Conservation (phyloP, 208 protist genomes). For the Acanthamoeba triangularis region DNA sequence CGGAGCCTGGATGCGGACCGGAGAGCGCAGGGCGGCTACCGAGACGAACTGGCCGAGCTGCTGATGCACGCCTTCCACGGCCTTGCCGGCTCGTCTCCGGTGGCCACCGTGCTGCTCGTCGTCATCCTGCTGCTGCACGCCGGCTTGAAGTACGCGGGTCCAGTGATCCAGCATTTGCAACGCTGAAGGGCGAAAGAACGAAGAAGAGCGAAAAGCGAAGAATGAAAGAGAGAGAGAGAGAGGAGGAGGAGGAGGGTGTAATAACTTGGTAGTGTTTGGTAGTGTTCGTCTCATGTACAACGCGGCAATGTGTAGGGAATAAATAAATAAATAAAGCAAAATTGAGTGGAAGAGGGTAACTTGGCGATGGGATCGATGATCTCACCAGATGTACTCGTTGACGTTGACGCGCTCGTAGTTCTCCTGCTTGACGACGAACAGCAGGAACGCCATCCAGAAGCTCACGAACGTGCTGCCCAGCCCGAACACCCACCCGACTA, state of each 20-base stretch:
- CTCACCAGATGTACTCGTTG: constrained; percentile 64
- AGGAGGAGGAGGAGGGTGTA: too few relatives aligned
- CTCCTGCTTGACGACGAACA: constrained; percentile 71
- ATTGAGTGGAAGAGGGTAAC: neutral
- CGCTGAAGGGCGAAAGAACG: neutral
- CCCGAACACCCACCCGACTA: constrained; percentile 74
- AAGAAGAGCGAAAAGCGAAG: neutral
- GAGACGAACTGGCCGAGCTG: neutral
- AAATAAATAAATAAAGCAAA: too few relatives aligned
- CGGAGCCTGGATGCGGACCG: neutral
- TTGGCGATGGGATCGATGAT: neutral
- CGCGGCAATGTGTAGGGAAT: too few relatives aligned
- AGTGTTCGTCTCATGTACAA: too few relatives aligned
- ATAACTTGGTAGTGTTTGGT: too few relatives aligned
- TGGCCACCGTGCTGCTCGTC: neutral
- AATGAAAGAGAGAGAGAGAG: too few relatives aligned
- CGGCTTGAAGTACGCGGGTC: neutral
- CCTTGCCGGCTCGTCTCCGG: too few relatives aligned
- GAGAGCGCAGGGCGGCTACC: too few relatives aligned
- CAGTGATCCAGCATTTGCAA: neutral
- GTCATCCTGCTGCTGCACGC: neutral
- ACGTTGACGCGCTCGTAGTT: constrained; percentile 61
- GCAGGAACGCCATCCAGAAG: constrained; percentile 45
- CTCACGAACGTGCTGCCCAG: constrained; percentile 63
- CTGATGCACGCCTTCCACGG: neutral